phyloP scores from a whole-genome alignment of 345 rosid genomes.

The Brassica nigra region DNA sequence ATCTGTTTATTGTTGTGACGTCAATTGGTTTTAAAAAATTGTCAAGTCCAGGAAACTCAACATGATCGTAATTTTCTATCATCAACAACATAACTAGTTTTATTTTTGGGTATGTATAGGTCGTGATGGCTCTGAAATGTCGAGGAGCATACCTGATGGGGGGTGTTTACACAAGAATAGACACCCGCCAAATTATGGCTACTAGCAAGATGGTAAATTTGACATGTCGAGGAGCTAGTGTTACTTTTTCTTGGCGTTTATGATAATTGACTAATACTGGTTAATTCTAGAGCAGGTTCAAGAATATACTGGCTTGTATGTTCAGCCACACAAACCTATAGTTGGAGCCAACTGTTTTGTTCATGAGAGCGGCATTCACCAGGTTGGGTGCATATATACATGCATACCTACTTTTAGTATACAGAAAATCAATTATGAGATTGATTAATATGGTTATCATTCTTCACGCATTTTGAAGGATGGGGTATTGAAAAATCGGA shows the following conservation, averaged over 20 bases:
- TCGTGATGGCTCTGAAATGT: constrained; percentile 88
- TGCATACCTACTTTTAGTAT: constrained; percentile 23
- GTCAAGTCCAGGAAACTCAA: background rate
- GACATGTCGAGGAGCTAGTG: background rate
- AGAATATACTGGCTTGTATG: constrained; percentile 68
- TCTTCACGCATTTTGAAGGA: constrained; percentile 49
- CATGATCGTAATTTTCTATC: background rate
- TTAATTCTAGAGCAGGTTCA: constrained; percentile 56
- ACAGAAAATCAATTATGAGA: background rate
- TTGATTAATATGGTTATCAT: background rate
- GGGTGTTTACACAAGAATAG: constrained; percentile 70
- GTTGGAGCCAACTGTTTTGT: constrained; percentile 58
- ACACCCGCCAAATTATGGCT: constrained; percentile 67
- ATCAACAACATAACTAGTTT: background rate
- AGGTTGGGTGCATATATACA: constrained; percentile 54
- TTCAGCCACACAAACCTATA: constrained; percentile 89
- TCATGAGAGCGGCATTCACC: constrained; percentile 89
- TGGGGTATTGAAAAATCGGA: constrained; percentile 81
- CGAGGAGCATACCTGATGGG: constrained; percentile 66
- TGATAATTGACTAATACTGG: background rate
- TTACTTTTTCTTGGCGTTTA: background rate
- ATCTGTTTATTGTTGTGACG: background rate
- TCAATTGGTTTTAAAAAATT: background rate
- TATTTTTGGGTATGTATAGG: constrained; percentile 40
- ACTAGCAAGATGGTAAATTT: constrained; percentile 81